Evolutionary conservation across 768 basidiomycete genomes (phyloP).

Genomic region (Exidia glandulosa): DNA sequence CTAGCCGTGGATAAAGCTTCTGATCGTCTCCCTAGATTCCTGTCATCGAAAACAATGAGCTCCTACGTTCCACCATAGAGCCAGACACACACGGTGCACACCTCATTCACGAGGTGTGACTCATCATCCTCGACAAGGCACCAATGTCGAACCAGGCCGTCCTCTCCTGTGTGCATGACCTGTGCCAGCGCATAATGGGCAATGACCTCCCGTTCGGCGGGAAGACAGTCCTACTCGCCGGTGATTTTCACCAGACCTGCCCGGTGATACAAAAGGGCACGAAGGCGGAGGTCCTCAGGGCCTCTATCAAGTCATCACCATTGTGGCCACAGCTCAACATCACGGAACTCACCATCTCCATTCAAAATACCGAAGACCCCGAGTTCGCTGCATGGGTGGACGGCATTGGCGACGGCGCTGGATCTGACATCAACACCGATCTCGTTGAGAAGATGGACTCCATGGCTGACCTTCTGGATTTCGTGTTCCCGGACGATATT

Average conservation of each 20-base stretch:
- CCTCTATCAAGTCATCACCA: neutral
- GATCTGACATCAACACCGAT: conserved; percentile 14
- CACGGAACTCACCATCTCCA: conserved; percentile 18
- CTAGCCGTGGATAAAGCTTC: no score
- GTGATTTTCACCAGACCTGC: conserved; percentile 31
- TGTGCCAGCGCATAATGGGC: conserved; percentile 18
- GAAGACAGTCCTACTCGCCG: conserved; percentile 25
- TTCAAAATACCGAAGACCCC: conserved; percentile 27
- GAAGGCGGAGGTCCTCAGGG: neutral
- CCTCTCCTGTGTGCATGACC: conserved; percentile 24
- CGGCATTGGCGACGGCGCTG: conserved; percentile 25
- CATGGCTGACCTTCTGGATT: conserved; percentile 12
- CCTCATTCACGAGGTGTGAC: conserved; percentile 19
- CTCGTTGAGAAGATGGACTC: conserved; percentile 10
- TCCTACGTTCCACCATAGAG: conserved; percentile 22
- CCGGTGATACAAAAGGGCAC: conserved; percentile 26
- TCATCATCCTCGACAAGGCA: conserved; percentile 16
- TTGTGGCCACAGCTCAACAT: conserved; percentile 24
- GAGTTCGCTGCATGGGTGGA: conserved; percentile 27
- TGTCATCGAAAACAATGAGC: conserved; percentile 21
- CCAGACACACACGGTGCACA: conserved; percentile 17
- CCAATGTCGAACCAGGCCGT: conserved; percentile 30
- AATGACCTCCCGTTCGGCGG: conserved; percentile 25
- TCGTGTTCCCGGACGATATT: conserved; percentile 19
- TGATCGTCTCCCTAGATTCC: conserved; percentile 16